phyloP scores from a whole-genome alignment of 208 protist genomes.

The Acanthamoeba quina region DNA sequence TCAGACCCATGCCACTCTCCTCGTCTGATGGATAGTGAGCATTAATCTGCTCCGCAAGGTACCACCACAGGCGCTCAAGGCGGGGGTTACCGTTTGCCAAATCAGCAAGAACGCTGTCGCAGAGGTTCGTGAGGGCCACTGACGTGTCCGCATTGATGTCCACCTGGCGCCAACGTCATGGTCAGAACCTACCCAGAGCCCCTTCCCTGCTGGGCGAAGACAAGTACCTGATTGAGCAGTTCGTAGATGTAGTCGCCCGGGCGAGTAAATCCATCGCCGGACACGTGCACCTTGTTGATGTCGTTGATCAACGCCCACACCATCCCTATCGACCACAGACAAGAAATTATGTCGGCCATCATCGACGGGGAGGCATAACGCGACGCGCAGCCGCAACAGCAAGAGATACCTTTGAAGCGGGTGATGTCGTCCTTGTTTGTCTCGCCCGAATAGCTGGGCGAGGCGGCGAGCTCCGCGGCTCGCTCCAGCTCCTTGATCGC shows the following conservation, averaged over 20 bases:
- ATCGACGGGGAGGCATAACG: not conserved
- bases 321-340: not conserved
- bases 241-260: conserved; percentile 65
- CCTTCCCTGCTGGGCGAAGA: not conserved
- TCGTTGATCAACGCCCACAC: conserved; percentile 20
- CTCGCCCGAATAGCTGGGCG: conserved; percentile 27
- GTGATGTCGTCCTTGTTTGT: conserved; percentile 54
- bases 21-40: not conserved
- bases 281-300: not conserved
- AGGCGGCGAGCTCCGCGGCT: not conserved
- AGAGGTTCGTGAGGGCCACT: not conserved
- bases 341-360: not conserved
- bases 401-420: not conserved
- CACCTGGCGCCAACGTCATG: not conserved
- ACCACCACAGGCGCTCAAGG: not conserved
- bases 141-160: conserved; percentile 52
- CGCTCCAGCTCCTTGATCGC: conserved; percentile 82
- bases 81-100: not conserved
- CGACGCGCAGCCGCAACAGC: not conserved
- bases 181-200: not conserved
- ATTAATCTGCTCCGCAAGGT: not conserved
- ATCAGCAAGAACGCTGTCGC: not conserved
- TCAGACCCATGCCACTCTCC: conserved; percentile 14
- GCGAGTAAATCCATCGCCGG: conserved; percentile 14
- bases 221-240: conserved; percentile 34